Evolutionary conservation across 768 basidiomycete genomes (phyloP).

Genomic region (Lactarius quietus): DNA sequence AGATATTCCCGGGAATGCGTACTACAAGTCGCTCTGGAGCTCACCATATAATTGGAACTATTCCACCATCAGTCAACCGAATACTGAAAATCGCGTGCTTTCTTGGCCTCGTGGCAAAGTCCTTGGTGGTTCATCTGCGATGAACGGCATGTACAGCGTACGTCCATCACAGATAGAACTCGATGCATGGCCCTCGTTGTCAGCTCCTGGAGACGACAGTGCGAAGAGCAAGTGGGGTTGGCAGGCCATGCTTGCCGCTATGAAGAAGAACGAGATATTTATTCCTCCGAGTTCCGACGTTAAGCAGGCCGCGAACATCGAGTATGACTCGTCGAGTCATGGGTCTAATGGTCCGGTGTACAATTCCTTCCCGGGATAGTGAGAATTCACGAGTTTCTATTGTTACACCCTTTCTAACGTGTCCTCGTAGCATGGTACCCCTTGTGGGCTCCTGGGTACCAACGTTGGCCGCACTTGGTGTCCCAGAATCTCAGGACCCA

Average conservation of each 20-base stretch:
- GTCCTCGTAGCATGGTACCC: conserved; percentile 26
- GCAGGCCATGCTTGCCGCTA: conserved; percentile 42
- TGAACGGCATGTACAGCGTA: conserved; percentile 68
- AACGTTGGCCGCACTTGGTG: conserved; percentile 44
- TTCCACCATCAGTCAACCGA: conserved; percentile 45
- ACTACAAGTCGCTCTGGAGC: conserved; percentile 47
- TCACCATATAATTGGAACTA: conserved; percentile 55
- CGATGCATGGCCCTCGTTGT: conserved; percentile 44
- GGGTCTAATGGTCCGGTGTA: conserved; percentile 53
- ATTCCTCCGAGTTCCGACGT: conserved; percentile 45
- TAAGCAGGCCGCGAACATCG: conserved; percentile 42
- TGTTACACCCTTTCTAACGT: neutral
- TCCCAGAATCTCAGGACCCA: conserved; percentile 40
- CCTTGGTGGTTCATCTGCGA: conserved; percentile 63
- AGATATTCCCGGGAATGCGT: conserved; percentile 52
- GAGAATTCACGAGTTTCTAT: conserved; percentile 28
- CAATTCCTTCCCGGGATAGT: conserved; percentile 51
- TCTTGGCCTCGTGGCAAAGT: conserved; percentile 64
- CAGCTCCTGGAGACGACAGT: conserved; percentile 34
- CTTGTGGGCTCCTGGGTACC: conserved; percentile 43
- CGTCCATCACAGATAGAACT: conserved; percentile 49
- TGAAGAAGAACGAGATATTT: conserved; percentile 55
- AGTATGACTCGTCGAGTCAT: conserved; percentile 43
- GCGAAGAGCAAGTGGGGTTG: conserved; percentile 42
- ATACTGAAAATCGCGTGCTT: conserved; percentile 41